Percentiles rank a stretch among this genome's conserved stretches.
Conservation (phyloP, 2,329 filamentous ascomycete species). For the Escovopsis sp. region DNA sequence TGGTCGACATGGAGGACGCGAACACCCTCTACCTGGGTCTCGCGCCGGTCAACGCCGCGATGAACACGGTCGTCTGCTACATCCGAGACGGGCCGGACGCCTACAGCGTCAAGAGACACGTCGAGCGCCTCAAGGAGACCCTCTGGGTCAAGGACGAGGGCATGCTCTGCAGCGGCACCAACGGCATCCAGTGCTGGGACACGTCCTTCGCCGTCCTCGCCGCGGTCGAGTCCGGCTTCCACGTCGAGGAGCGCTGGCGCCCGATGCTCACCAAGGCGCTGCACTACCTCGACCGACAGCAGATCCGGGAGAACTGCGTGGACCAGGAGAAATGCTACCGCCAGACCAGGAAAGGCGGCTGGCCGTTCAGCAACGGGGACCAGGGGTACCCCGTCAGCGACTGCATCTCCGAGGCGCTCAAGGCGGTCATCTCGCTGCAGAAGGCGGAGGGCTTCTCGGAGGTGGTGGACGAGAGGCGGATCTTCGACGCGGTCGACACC, state of each 20-base stretch:
- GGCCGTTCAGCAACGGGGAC: constrained; percentile 85
- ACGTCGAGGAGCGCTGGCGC: constrained; percentile 60
- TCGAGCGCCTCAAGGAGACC: constrained; percentile 71
- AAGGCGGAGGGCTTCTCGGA: constrained; percentile 60
- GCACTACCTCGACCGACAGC: constrained; percentile 76
- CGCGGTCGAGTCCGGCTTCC: constrained; percentile 62
- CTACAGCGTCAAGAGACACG: constrained; percentile 56
- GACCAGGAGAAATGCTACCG: constrained; percentile 74
- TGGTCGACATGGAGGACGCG: constrained; percentile 81
- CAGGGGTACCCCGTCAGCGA: constrained; percentile 95
- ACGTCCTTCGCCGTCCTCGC: constrained; percentile 83
- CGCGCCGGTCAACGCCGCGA: constrained; percentile 76
- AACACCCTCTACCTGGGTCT: constrained; percentile 82
- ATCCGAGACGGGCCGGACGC: constrained; percentile 68
- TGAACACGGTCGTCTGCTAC: constrained; percentile 83
- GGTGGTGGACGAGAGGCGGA: constrained; percentile 59
- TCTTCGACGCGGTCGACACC: constrained; percentile 82
- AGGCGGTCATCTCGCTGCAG: constrained; percentile 74
- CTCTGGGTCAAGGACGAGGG: constrained; percentile 87
- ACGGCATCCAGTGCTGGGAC: constrained; percentile 97
- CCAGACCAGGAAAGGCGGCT: constrained; percentile 81
- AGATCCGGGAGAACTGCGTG: constrained; percentile 70
- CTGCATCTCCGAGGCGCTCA: constrained; percentile 82
- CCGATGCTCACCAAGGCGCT: constrained; percentile 75
- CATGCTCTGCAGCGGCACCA: constrained; percentile 90